Conservation (phyloP, 2,329 filamentous ascomycete genomes). For the Leptographium lundbergii region DNA sequence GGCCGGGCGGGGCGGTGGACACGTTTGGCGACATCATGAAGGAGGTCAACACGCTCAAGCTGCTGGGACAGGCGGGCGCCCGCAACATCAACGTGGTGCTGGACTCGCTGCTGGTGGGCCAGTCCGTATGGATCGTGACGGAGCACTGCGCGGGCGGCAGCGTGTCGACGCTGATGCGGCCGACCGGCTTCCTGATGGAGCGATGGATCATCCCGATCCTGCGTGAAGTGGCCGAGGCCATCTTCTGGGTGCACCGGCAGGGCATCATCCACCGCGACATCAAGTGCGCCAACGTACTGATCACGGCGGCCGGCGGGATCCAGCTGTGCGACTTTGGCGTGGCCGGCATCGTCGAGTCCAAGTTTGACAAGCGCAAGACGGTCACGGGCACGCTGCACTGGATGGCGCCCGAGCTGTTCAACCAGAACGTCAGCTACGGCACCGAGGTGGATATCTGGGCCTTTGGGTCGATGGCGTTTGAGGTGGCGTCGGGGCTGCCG, state of each 20-base stretch:
- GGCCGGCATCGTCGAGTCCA: constrained; percentile 62
- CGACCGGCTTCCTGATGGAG: constrained; percentile 56
- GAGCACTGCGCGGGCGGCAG: constrained; percentile 80
- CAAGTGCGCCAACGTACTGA: constrained; percentile 68
- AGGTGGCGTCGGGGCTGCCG: constrained; percentile 67
- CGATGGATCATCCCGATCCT: constrained; percentile 40
- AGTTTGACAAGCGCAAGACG: constrained; percentile 64
- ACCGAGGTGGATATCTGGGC: constrained; percentile 75
- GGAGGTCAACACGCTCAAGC: constrained; percentile 55
- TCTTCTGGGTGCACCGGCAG: constrained; percentile 54
- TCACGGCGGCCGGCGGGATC: constrained; percentile 63
- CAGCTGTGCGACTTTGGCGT: constrained; percentile 81
- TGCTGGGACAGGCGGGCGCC: constrained; percentile 61
- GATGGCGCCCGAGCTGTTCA: constrained; percentile 74
- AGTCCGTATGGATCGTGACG: constrained; percentile 78
- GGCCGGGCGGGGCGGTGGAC: constrained; percentile 39
- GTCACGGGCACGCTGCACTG: constrained; percentile 75
- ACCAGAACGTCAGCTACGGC: constrained; percentile 47
- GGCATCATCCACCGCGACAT: constrained; percentile 61
- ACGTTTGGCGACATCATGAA: constrained; percentile 59
- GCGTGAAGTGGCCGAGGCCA: constrained; percentile 51
- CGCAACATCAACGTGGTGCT: constrained; percentile 73
- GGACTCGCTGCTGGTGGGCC: constrained; percentile 64
- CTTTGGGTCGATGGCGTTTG: constrained; percentile 67
- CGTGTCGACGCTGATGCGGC: constrained; percentile 59